A percentile compares a stretch with the other conserved stretches of the same genome.
These are phyloP conservation scores for Singerocomus rubriflavus DNA, from an alignment of 1,284 basidiomycete species.

Conservation along the genomic window DNA sequence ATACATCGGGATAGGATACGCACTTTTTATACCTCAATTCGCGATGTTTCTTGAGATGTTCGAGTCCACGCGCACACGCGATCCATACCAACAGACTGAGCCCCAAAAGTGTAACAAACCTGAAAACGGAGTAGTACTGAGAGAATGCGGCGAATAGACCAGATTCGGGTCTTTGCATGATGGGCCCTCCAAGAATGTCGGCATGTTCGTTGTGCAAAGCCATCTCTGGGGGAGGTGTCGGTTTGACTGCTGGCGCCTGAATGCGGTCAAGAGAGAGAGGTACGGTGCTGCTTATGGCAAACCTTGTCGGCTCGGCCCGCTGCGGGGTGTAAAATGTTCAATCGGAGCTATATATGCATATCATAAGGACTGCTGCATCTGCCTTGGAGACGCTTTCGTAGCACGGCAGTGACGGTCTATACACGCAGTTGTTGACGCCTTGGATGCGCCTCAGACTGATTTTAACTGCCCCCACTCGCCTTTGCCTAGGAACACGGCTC, in stretches of 20 bases:
- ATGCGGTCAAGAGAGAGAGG: conserved; percentile 19
- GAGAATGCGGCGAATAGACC: conserved; percentile 31
- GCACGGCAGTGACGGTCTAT: neutral
- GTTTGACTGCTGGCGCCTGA: conserved; percentile 17
- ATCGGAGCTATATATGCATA: conserved; percentile 20
- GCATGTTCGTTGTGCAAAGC: conserved; percentile 49
- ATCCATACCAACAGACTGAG: conserved; percentile 37
- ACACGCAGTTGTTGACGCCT: neutral
- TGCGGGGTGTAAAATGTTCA: conserved; percentile 24
- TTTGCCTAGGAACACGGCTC: conserved; percentile 68
- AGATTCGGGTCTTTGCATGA: conserved; percentile 40
- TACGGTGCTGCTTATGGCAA: conserved; percentile 5
- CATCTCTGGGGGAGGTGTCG: conserved; percentile 39
- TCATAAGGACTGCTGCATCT: neutral
- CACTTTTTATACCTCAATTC: conserved; percentile 61
- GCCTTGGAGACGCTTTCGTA: neutral
- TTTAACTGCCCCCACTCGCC: conserved; percentile 46
- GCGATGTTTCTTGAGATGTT: conserved; percentile 46
- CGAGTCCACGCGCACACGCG: conserved; percentile 37
- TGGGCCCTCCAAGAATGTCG: conserved; percentile 63
- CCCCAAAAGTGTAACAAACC: conserved; percentile 35
- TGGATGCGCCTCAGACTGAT: neutral
- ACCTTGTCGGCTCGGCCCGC: conserved; percentile 16
- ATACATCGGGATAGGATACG: conserved; percentile 25
- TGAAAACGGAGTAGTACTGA: conserved; percentile 37